A percentile compares a stretch with the other conserved stretches of the same genome.
These are phyloP conservation scores for Thecaphora thlaspeos DNA, from an alignment of 1,284 basidiomycete genomes.

Conservation along the genomic window DNA sequence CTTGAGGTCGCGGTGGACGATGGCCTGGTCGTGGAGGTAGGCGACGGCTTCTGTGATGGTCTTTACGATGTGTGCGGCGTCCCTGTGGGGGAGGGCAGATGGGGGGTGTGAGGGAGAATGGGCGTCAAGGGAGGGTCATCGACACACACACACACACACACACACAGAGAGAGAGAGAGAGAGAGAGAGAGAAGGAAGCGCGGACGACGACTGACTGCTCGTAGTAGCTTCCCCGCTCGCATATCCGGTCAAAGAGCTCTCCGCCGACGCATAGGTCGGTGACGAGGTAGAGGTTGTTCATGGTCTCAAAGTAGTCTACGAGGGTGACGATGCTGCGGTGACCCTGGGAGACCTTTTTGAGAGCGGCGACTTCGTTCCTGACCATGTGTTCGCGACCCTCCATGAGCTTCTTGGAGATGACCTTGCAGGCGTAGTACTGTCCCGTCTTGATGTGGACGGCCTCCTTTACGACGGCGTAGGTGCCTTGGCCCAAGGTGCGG, in stretches of 20 bases:
- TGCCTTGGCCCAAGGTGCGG: constrained; percentile 71
- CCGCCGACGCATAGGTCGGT: constrained; percentile 97
- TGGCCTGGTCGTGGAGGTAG: constrained; percentile 87
- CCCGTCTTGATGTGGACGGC: constrained; percentile 93
- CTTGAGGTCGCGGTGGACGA: constrained; percentile 98
- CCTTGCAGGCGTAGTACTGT: constrained; percentile 59
- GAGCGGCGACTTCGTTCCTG: constrained; percentile 91
- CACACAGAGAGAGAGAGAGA: neutral
- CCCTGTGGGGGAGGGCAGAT: constrained; percentile 59
- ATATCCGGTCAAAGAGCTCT: constrained; percentile 97
- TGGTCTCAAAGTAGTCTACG: constrained; percentile 97
- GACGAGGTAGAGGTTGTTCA: constrained; percentile 79
- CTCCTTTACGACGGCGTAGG: constrained; percentile 88
- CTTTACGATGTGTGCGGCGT: constrained; percentile 84
- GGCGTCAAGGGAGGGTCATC: neutral
- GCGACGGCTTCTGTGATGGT: constrained; percentile 83
- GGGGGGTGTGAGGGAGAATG: neutral
- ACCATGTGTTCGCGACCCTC: constrained; percentile 67
- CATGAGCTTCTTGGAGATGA: constrained; percentile 91
- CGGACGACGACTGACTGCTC: constrained; percentile 66
- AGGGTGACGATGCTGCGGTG: constrained; percentile 70
- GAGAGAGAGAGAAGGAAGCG: neutral
- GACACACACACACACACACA: too few species aligned
- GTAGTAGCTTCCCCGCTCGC: constrained; percentile 93
- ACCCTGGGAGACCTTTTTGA: constrained; percentile 90